Evolutionary conservation across 306 rosid genomes (phyloP).

Genomic region (Mimosa pudica): DNA sequence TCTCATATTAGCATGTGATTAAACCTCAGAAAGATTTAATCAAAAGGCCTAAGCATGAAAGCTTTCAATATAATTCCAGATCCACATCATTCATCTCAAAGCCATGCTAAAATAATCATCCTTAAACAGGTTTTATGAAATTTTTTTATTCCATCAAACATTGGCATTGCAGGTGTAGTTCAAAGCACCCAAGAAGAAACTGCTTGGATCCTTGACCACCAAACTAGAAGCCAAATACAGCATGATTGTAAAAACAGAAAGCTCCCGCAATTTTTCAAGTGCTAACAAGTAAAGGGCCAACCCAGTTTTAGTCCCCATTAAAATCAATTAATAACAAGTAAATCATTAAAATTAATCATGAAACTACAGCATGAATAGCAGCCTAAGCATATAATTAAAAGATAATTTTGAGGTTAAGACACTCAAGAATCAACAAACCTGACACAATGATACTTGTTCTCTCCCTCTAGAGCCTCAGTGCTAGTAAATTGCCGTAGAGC

Average conservation of each 20-base stretch:
- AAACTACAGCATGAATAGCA: neutral
- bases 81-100: neutral
- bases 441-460: slow-evolving; percentile 89
- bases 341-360: neutral
- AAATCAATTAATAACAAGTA: neutral
- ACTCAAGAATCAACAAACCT: slow-evolving; percentile 58
- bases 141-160: neutral
- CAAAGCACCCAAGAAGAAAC: slow-evolving; percentile 22
- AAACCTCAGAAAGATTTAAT: neutral
- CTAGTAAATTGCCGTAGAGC: slow-evolving; percentile 79
- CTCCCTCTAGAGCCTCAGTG: slow-evolving; percentile 91
- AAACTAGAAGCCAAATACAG: neutral
- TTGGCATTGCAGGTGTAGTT: neutral
- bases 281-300: no score
- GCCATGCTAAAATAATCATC: neutral
- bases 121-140: neutral
- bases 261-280: neutral
- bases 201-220: neutral
- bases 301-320: no score
- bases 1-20: neutral
- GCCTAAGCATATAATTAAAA: neutral
- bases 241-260: slow-evolving; percentile 8
- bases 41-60: neutral
- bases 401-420: slow-evolving; percentile 6
- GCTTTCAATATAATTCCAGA: neutral